Base-by-base conservation (phyloP, 2,329 filamentous ascomycete species). In the Fulvia fulva region DNA sequence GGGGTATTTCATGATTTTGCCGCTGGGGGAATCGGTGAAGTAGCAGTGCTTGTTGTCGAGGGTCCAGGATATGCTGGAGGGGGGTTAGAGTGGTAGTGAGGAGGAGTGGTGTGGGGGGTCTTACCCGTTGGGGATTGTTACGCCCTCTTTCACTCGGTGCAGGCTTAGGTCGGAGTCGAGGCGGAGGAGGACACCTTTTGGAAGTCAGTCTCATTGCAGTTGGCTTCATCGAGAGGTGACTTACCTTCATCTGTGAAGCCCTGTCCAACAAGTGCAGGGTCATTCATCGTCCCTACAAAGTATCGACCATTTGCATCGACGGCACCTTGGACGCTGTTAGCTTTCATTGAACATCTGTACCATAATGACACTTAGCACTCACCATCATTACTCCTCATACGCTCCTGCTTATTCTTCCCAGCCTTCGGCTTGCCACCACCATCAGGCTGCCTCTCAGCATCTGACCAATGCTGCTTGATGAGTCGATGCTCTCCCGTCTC, bases 261-360 rank as follows among this genome's bases (percentile, higher is more conserved):
- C 55, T 63, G 58, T n/a, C 62, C 63, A 2, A 70, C 65, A 3
- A 70, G 55, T 0, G 63, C 62, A n/a, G 90, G 87, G 69, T 96
- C 90, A 62, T 90, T 94, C 89, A 96, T 96, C 62, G 84, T 84
- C 7, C 91, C 90, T 5, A 91, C 80, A 88, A 90, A 96, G 76
- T 93, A 94, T 32, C 90, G 80, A 30, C 92, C 91, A 62, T 86
- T 81, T 25, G 85, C 86, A 19, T 54, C 41, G 7, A 54, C 26
- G 26, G 25, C 52, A 44, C 32, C 51, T 22, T 11, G 16, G 23
- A 12, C 5, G 25, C 12, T 25, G 47, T 34, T 30, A 52, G 28
- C 28, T 21, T 30, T 41, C 14, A 16, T 19, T 19, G 1, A 23
- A 12, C 5, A 23, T 21, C 5, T 21, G 23, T 8, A n/a, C n/a